Percentiles rank a stretch among this genome's conserved stretches.
Evolutionary conservation across 768 basidiomycete species (phyloP).

Genomic region (Tulasnella calospora): DNA sequence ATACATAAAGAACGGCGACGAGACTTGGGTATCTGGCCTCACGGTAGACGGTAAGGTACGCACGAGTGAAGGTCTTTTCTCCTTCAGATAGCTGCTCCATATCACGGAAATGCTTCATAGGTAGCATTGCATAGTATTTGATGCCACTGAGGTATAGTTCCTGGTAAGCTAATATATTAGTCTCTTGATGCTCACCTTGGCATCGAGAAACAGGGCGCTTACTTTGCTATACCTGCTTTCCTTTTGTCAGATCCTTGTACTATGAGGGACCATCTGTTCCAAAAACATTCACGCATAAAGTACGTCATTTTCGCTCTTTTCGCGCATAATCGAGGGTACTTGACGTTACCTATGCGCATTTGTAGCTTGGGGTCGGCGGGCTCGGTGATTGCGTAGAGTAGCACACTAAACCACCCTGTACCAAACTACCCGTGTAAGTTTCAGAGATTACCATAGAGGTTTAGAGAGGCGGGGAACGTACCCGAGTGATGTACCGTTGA

Average conservation of each 20-base stretch:
- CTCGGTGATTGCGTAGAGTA: no score
- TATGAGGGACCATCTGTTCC: no score
- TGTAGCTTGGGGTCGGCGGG: no score
- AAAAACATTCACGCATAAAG: no score
- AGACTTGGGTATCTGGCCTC: background rate
- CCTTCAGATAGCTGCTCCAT: conserved; percentile 99
- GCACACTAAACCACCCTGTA: no score
- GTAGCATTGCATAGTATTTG: conserved; percentile 99
- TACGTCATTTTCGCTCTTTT: no score
- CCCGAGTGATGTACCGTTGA: no score
- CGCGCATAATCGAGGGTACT: no score
- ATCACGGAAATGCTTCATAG: conserved; percentile 97
- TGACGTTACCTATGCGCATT: no score
- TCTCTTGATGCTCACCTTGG: background rate
- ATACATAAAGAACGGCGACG: conserved; percentile 50
- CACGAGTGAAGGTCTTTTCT: conserved; percentile 96
- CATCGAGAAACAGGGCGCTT: conserved; percentile 31
- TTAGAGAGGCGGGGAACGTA: no score
- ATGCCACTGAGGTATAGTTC: conserved; percentile 84
- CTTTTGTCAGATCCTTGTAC: conserved; percentile 98
- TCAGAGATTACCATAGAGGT: no score
- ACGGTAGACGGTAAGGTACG: conserved; percentile 20
- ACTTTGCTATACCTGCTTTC: conserved; percentile 95
- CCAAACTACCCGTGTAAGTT: no score
- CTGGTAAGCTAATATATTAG: conserved; percentile 37